phyloP scores from a whole-genome alignment of 2,329 filamentous ascomycete species.

The Nemania serpens region DNA sequence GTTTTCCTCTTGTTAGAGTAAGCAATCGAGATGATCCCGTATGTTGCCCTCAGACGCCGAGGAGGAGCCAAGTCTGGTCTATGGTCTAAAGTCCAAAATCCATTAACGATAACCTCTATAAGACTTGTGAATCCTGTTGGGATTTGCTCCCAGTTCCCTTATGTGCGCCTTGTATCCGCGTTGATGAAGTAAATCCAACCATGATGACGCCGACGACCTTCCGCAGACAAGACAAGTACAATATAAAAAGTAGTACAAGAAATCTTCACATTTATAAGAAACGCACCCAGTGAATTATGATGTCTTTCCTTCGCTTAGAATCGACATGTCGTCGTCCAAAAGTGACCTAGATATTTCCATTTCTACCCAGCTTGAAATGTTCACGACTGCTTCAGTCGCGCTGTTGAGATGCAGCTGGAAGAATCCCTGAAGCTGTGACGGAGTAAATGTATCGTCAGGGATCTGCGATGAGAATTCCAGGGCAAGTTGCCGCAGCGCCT shows the following conservation, averaged over 20 bases:
- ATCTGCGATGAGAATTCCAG: constrained; percentile 39
- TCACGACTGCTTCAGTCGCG: constrained; percentile 37
- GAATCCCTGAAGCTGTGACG: constrained; percentile 45
- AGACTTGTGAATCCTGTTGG: background rate
- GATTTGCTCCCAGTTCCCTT: background rate
- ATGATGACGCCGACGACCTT: background rate
- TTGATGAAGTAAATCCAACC: too few species aligned
- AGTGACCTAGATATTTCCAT: constrained; percentile 34
- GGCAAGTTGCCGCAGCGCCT: constrained; percentile 34
- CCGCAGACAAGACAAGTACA: background rate
- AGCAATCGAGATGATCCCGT: background rate
- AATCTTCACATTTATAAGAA: constrained; percentile 4
- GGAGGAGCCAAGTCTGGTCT: background rate
- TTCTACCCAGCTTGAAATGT: constrained; percentile 39
- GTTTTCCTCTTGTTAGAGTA: too few species aligned
- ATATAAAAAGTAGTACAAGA: constrained; percentile 11
- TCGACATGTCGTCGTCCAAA: constrained; percentile 38
- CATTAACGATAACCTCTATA: background rate
- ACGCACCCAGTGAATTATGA: background rate
- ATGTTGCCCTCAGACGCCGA: background rate
- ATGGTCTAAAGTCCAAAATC: background rate
- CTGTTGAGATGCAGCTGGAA: constrained; percentile 43
- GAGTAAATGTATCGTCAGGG: constrained; percentile 43
- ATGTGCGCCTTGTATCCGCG: background rate
- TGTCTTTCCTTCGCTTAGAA: constrained; percentile 34